These are phyloP conservation scores for Ambrosiella xylebori DNA, from an alignment of 2,329 filamentous ascomycete genomes.

Conservation along the genomic window DNA sequence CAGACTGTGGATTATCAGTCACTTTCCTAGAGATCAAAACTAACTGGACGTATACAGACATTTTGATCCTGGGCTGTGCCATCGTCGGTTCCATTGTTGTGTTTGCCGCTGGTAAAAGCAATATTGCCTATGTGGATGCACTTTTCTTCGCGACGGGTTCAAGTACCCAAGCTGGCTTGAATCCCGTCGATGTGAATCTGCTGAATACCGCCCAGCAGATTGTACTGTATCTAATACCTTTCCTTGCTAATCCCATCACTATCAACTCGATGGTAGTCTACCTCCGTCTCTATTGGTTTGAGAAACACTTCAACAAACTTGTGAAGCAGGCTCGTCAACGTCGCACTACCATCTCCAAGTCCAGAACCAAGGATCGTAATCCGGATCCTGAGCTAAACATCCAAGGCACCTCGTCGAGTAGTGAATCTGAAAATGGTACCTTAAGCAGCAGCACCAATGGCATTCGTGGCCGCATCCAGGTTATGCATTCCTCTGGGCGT, in stretches of 20 bases:
- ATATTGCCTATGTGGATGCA: slow-evolving; percentile 66
- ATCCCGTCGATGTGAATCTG: slow-evolving; percentile 54
- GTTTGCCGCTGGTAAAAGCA: slow-evolving; percentile 39
- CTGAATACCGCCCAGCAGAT: slow-evolving; percentile 58
- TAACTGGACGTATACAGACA: slow-evolving; percentile 31
- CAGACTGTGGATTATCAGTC: neutral
- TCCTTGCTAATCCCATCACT: slow-evolving; percentile 67
- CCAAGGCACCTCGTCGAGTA: slow-evolving; percentile 11
- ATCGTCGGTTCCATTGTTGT: slow-evolving; percentile 64
- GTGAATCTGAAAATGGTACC: neutral
- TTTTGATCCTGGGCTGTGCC: slow-evolving; percentile 60
- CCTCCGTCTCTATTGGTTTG: slow-evolving; percentile 91
- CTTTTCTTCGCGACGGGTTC: slow-evolving; percentile 75
- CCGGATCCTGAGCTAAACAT: slow-evolving; percentile 17
- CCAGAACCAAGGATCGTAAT: slow-evolving; percentile 21
- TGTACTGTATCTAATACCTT: slow-evolving; percentile 51
- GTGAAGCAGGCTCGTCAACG: slow-evolving; percentile 53
- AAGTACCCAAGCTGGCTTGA: slow-evolving; percentile 84
- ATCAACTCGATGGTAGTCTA: slow-evolving; percentile 80
- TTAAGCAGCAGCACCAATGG: slow-evolving; percentile 22
- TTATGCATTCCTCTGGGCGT: slow-evolving; percentile 41
- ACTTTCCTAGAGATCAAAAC: neutral
- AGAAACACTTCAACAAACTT: slow-evolving; percentile 80
- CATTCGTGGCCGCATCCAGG: slow-evolving; percentile 48
- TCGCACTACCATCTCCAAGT: slow-evolving; percentile 46